Evolutionary conservation across 345 rosid species (phyloP).

Genomic region (Bruguiera gymnorhiza): DNA sequence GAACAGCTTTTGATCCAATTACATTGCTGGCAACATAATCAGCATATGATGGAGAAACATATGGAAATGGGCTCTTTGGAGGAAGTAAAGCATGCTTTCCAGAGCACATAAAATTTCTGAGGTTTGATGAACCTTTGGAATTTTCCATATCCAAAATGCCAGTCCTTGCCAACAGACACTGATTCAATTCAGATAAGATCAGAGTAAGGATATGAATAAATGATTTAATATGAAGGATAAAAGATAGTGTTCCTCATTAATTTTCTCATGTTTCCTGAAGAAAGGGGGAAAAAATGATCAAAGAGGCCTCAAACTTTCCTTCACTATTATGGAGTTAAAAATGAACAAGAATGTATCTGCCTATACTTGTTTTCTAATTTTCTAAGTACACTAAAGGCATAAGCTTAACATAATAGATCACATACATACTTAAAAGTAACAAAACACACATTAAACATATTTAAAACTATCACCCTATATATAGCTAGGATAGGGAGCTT

Average conservation of each 20-base stretch:
- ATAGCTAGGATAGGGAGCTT: background rate
- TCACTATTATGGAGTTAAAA: background rate
- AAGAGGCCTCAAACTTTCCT: background rate
- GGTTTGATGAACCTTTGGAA: slow-evolving; percentile 72
- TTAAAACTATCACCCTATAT: background rate
- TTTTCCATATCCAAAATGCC: slow-evolving; percentile 53
- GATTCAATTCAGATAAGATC: background rate
- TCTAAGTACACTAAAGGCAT: background rate
- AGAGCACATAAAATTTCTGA: slow-evolving; percentile 60
- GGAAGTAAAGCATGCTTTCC: slow-evolving; percentile 88
- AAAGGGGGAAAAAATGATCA: background rate
- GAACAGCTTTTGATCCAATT: slow-evolving; percentile 62
- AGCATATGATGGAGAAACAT: slow-evolving; percentile 53
- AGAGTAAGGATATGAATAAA: no score
- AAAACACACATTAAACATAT: background rate
- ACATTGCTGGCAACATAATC: slow-evolving; percentile 58
- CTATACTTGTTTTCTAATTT: background rate
- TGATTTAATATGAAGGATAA: no score
- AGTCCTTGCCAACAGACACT: slow-evolving; percentile 28
- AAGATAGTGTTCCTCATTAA: no score
- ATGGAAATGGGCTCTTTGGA: slow-evolving; percentile 88
- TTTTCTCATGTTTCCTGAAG: background rate
- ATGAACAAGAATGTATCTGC: background rate
- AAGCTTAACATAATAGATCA: background rate
- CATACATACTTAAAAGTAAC: background rate